Conservation (phyloP, 352 stramenopile species). For the Globisporangium nodosum region DNA sequence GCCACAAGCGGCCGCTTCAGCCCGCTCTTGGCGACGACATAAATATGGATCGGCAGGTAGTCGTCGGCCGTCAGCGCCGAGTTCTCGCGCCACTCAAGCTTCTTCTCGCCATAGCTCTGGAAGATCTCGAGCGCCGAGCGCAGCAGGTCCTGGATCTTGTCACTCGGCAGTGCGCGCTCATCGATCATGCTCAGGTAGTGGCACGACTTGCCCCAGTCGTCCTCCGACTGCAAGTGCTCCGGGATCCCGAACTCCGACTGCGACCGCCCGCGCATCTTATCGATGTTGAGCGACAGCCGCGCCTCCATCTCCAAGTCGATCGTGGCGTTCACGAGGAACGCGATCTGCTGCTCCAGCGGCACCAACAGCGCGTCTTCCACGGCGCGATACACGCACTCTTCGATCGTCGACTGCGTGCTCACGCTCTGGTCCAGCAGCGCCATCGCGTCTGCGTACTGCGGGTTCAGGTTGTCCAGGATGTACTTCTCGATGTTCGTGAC, state of each 20-base stretch:
- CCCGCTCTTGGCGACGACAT: slow-evolving; percentile 72
- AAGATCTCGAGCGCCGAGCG: slow-evolving; percentile 76
- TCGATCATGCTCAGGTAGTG: slow-evolving; percentile 84
- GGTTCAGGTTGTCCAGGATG: slow-evolving; percentile 52
- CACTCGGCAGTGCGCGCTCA: slow-evolving; percentile 55
- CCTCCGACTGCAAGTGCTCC: slow-evolving; percentile 66
- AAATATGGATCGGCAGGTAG: slow-evolving; percentile 85
- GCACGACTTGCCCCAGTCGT: slow-evolving; percentile 74
- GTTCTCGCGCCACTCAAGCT: slow-evolving; percentile 70
- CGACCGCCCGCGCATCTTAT: slow-evolving; percentile 50
- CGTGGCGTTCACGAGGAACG: slow-evolving; percentile 60
- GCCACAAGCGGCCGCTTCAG: slow-evolving; percentile 68
- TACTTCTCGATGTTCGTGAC: slow-evolving; percentile 78
- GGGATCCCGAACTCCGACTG: slow-evolving; percentile 76
- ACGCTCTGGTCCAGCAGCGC: slow-evolving; percentile 57
- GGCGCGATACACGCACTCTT: slow-evolving; percentile 64
- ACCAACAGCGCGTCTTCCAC: slow-evolving; percentile 80
- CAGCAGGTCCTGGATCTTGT: slow-evolving; percentile 81
- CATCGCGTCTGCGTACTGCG: slow-evolving; percentile 62
- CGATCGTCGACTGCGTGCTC: slow-evolving; percentile 41
- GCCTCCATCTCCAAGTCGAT: slow-evolving; percentile 52
- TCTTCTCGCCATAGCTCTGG: slow-evolving; percentile 71
- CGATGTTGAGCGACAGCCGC: slow-evolving; percentile 53
- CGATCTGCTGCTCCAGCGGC: slow-evolving; percentile 66
- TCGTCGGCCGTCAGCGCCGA: slow-evolving; percentile 76